Conservation (phyloP, 1,284 basidiomycete genomes). For the Vanrija humicola region DNA sequence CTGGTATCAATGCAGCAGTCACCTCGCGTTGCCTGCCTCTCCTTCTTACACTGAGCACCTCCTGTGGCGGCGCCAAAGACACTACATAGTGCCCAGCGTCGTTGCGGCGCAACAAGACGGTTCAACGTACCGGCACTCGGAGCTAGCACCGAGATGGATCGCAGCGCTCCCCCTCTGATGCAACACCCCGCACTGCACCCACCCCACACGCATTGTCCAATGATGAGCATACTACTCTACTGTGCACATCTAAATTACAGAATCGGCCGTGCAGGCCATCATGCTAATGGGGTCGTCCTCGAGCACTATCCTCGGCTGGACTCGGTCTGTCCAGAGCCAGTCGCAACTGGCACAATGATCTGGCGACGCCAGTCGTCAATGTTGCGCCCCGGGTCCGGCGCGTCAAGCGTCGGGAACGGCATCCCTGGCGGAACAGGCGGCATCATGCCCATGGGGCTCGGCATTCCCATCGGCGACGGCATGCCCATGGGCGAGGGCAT, state of each 20-base stretch:
- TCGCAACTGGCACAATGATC: slow-evolving; percentile 6
- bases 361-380: slow-evolving; percentile 22
- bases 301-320: neutral
- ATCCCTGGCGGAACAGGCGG: neutral
- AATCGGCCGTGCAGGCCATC: too few relatives aligned
- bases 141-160: too few relatives aligned
- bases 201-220: too few relatives aligned
- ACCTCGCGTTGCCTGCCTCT: neutral
- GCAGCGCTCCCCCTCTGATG: too few relatives aligned
- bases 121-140: too few relatives aligned
- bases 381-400: slow-evolving; percentile 16
- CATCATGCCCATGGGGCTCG: slow-evolving; percentile 6
- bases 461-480: slow-evolving; percentile 6
- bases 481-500: slow-evolving; percentile 7
- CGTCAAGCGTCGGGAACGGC: slow-evolving; percentile 6
- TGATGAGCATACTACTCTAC: too few relatives aligned
- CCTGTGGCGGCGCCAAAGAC: neutral
- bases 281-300: too few relatives aligned
- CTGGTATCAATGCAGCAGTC: too few relatives aligned
- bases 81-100: too few relatives aligned
- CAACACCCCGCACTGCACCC: too few relatives aligned
- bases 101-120: too few relatives aligned
- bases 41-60: neutral
- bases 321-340: slow-evolving; percentile 9
- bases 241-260: too few relatives aligned